phyloP scores from a whole-genome alignment of 148 eudicot genomes.

The Cornus controversa region DNA sequence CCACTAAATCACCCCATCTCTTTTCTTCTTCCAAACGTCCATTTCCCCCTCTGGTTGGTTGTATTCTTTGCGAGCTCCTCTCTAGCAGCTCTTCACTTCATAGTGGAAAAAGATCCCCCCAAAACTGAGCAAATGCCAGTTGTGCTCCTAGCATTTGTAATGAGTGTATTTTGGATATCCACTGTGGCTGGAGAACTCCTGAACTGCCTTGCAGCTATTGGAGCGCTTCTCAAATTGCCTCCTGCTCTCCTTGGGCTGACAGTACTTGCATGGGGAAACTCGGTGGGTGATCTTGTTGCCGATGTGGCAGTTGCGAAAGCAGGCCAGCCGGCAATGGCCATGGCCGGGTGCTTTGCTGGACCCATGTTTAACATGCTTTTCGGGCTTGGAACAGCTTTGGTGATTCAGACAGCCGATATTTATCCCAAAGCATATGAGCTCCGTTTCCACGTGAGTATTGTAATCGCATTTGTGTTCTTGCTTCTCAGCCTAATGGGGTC shows the following conservation, averaged over 20 bases:
- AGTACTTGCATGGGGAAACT: slow-evolving; percentile 95
- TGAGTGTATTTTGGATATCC: slow-evolving; percentile 99
- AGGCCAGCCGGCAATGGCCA: slow-evolving; percentile 95
- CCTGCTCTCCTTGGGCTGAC: slow-evolving; percentile 86
- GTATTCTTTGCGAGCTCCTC: slow-evolving; percentile 64
- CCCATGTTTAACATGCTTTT: slow-evolving; percentile 98
- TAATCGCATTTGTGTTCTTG: slow-evolving; percentile 87
- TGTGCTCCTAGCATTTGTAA: slow-evolving; percentile 62
- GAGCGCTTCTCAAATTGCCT: slow-evolving; percentile 63
- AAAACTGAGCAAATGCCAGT: slow-evolving; percentile 66
- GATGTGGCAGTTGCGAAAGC: slow-evolving; percentile 97
- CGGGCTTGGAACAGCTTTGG: slow-evolving; percentile 89
- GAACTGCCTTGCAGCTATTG: slow-evolving; percentile 80
- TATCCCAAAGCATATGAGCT: slow-evolving; percentile 81
- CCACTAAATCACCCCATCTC: slow-evolving; percentile 61
- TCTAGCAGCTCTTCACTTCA: slow-evolving; percentile 69
- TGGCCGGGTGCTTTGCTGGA: slow-evolving; percentile 99
- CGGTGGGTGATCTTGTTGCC: slow-evolving; percentile 95
- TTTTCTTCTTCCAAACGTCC: slow-evolving; percentile 59
- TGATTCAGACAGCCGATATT: slow-evolving; percentile 65
- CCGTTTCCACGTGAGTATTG: slow-evolving; percentile 77
- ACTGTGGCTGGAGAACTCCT: slow-evolving; percentile 84
- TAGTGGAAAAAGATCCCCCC: slow-evolving; percentile 78
- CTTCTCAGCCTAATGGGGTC: slow-evolving; percentile 93
- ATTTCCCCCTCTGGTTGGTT: slow-evolving; percentile 77